Evolutionary conservation across 306 rosid species (phyloP).

Genomic region (Vigna hirtella): DNA sequence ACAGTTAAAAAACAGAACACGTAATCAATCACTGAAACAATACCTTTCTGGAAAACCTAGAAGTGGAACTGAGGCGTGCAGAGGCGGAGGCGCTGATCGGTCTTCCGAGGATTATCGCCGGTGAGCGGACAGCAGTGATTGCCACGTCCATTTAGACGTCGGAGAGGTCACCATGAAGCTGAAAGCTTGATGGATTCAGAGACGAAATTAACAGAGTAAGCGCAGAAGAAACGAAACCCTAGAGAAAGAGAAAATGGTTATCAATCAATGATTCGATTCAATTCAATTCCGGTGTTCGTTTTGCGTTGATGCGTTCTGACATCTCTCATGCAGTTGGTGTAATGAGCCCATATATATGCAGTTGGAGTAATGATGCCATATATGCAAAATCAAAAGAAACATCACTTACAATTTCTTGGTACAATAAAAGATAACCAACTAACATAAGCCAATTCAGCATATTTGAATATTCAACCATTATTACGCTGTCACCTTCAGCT

Average conservation of each 20-base stretch:
- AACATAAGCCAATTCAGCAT: too few species aligned
- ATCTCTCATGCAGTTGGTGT: too few species aligned
- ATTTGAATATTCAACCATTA: too few species aligned
- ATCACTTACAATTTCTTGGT: too few species aligned
- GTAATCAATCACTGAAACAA: not conserved
- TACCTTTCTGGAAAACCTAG: conserved; percentile 61
- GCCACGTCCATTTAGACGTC: conserved; percentile 65
- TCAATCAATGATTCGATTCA: not conserved
- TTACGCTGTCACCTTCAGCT: too few species aligned
- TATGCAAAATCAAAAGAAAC: too few species aligned
- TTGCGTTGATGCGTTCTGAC: too few species aligned
- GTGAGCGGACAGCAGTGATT: conserved; percentile 53
- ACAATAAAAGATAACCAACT: too few species aligned
- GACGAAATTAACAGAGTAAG: not conserved
- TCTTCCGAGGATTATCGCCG: conserved; percentile 46
- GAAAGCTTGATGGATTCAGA: not conserved
- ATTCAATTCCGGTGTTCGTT: not conserved
- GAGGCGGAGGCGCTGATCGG: conserved; percentile 45
- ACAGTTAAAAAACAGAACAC: not conserved
- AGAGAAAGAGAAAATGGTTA: not conserved
- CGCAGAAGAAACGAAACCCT: not conserved
- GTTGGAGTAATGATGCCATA: too few species aligned
- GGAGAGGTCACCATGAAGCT: not conserved
- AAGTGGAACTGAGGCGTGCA: conserved; percentile 47
- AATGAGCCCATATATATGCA: too few species aligned